Base-by-base conservation (phyloP, 177 flowering plant genomes). In the Vitis hybrid region DNA sequence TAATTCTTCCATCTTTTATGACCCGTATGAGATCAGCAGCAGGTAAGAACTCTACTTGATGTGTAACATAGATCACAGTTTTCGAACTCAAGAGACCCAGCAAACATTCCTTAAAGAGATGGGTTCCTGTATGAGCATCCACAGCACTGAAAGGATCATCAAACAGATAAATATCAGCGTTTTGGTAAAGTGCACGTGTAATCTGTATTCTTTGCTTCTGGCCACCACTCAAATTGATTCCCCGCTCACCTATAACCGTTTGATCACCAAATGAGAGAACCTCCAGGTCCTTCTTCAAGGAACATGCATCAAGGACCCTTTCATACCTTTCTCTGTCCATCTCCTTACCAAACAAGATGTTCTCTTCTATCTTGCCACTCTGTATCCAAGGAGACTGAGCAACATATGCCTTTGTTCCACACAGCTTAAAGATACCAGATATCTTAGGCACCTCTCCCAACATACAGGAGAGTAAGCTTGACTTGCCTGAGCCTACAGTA, bases 91-190 rank as follows among this genome's bases (percentile, higher is more conserved):
- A n/a, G n/a, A n/a, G n/a, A n/a, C n/a, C n/a, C n/a, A n/a, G n/a
- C n/a, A n/a, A n/a, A n/a, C n/a, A n/a, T n/a, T n/a, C 93, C 86
- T 86, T 87, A 60, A 84, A 89, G 5, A 89, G 75, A 81, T 86
- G 87, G 11, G 86, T 72, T 67, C 86, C 91, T 3, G 91, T 90
- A 68, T 84, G 90, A 69, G 90, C 91, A 85, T 89, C 91, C 33
- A 89, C 90, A 6, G 94, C 94, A 78, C 91, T 89, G 53, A 89
- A 89, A 66, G 94, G 94, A 75, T 90, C 94, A 79, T 90, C 94
- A 66, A 87, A 80, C 15, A 89, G 70, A 77, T 85, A 89, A 64
- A 87, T 85, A 69, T 89, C 94, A 48, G 92, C 90, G 73, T 89
- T 90, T 72, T 87, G 89, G 72, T 87, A 89, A 2, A 89, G 55